phyloP scores from a whole-genome alignment of 2,329 filamentous ascomycete genomes.

The Talaromyces amestolkiae region DNA sequence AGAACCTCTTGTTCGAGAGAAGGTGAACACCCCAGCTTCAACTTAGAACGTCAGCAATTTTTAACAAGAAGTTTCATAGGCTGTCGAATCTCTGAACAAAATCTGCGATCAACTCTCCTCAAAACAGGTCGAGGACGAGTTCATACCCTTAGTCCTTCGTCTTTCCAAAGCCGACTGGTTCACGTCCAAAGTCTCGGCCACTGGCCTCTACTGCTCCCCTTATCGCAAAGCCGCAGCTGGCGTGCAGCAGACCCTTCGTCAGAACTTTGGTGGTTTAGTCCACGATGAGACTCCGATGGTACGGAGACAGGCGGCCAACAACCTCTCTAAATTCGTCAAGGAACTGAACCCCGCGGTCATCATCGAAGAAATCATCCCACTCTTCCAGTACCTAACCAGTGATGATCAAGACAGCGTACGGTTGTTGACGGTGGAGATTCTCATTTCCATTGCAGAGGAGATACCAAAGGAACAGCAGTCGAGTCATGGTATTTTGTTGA shows the following conservation, averaged over 20 bases:
- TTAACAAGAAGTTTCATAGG: slow-evolving; percentile 53
- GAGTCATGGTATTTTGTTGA: slow-evolving; percentile 89
- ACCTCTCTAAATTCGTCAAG: slow-evolving; percentile 95
- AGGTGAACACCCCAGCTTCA: slow-evolving; percentile 58
- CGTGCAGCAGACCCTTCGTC: slow-evolving; percentile 86
- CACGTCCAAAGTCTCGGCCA: slow-evolving; percentile 97
- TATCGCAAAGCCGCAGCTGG: slow-evolving; percentile 85
- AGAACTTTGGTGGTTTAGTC: slow-evolving; percentile 88
- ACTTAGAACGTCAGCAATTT: slow-evolving; percentile 13
- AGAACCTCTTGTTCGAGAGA: slow-evolving; percentile 94
- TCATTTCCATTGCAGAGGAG: slow-evolving; percentile 94
- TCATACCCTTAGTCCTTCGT: slow-evolving; percentile 91
- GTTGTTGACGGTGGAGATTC: slow-evolving; percentile 89
- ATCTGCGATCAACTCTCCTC: slow-evolving; percentile 90
- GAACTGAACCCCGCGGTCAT: slow-evolving; percentile 89
- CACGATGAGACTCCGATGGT: slow-evolving; percentile 99
- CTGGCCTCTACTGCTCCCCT: slow-evolving; percentile 87
- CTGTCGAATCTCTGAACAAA: slow-evolving; percentile 98
- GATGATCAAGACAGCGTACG: slow-evolving; percentile 98
- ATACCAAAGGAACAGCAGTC: slow-evolving; percentile 98
- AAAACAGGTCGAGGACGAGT: slow-evolving; percentile 93
- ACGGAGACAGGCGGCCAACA: slow-evolving; percentile 90
- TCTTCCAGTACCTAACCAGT: slow-evolving; percentile 93
- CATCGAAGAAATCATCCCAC: slow-evolving; percentile 97
- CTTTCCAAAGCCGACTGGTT: slow-evolving; percentile 99